A percentile compares a stretch with the other conserved stretches of the same genome.
phyloP scores from a whole-genome alignment of 805 yeast species.

The Allodekkera sacchari region DNA sequence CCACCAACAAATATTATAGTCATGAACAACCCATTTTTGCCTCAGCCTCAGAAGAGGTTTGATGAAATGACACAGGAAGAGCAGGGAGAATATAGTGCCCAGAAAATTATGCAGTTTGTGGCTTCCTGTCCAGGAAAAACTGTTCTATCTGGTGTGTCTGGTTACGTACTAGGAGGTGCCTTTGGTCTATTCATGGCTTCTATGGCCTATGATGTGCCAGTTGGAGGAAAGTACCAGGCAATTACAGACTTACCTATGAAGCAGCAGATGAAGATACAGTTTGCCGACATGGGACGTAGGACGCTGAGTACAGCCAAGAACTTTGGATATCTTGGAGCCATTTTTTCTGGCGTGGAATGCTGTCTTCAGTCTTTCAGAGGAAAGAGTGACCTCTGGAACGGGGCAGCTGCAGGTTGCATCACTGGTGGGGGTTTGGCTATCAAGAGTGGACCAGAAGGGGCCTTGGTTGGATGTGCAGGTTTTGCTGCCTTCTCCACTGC shows the following conservation, averaged over 20 bases:
- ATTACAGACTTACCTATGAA: slow-evolving; percentile 81
- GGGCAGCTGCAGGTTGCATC: slow-evolving; percentile 87
- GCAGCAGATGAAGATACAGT: slow-evolving; percentile 88
- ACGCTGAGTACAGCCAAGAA: slow-evolving; percentile 87
- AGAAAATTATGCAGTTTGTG: slow-evolving; percentile 75
- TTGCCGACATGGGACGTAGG: slow-evolving; percentile 84
- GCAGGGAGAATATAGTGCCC: slow-evolving; percentile 87
- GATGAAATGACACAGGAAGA: slow-evolving; percentile 82
- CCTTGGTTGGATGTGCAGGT: slow-evolving; percentile 89
- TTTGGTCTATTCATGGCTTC: slow-evolving; percentile 93
- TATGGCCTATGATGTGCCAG: slow-evolving; percentile 78
- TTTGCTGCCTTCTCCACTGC: slow-evolving; percentile 94
- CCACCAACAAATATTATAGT: not conserved
- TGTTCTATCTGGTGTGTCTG: slow-evolving; percentile 84
- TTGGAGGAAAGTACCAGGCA: slow-evolving; percentile 34
- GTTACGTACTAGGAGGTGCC: slow-evolving; percentile 90
- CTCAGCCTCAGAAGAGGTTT: slow-evolving; percentile 40
- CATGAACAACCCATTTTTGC: slow-evolving; percentile 28
- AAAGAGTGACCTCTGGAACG: slow-evolving; percentile 86
- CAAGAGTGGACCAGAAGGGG: slow-evolving; percentile 91
- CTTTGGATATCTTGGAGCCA: slow-evolving; percentile 88
- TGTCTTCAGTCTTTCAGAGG: slow-evolving; percentile 79
- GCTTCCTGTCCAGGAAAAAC: slow-evolving; percentile 94
- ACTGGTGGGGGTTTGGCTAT: slow-evolving; percentile 95
- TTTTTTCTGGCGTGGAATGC: slow-evolving; percentile 90